Conservation (phyloP, 495 filamentous ascomycete genomes). For the Penicillium paxilli region DNA sequence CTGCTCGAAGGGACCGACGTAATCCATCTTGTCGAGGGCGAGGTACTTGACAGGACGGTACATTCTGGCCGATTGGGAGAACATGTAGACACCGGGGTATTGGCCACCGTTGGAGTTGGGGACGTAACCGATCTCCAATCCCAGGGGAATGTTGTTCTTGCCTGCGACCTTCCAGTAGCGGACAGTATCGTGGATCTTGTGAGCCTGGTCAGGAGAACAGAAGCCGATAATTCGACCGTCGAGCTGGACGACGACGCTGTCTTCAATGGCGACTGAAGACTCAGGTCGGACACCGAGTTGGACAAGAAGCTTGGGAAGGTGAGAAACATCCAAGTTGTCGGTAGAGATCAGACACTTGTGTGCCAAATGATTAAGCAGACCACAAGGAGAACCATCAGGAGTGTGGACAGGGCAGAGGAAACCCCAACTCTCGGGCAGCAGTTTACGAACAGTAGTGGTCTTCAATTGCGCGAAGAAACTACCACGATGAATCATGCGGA, state of each 20-base stretch:
- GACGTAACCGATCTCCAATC: conserved; percentile 89
- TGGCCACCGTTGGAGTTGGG: conserved; percentile 85
- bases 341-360: conserved; percentile 94
- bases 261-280: conserved; percentile 71
- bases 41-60: conserved; percentile 90
- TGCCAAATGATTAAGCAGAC: conserved; percentile 90
- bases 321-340: conserved; percentile 63
- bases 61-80: conserved; percentile 81
- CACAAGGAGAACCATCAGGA: conserved; percentile 92
- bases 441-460: conserved; percentile 92
- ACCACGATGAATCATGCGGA: conserved; percentile 98
- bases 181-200: conserved; percentile 75
- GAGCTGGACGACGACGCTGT: conserved; percentile 84
- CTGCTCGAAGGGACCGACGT: conserved; percentile 90
- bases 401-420: conserved; percentile 98
- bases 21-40: conserved; percentile 78
- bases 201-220: conserved; percentile 80
- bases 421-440: conserved; percentile 96
- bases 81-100: conserved; percentile 95
- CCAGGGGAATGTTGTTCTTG: conserved; percentile 74
- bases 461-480: conserved; percentile 98
- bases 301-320: conserved; percentile 67
- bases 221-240: conserved; percentile 89
- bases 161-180: conserved; percentile 96
- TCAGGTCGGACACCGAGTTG: conserved; percentile 74